Base-by-base conservation (phyloP, 192 early-diverging fungal genomes). In the Diversispora epigaea region DNA sequence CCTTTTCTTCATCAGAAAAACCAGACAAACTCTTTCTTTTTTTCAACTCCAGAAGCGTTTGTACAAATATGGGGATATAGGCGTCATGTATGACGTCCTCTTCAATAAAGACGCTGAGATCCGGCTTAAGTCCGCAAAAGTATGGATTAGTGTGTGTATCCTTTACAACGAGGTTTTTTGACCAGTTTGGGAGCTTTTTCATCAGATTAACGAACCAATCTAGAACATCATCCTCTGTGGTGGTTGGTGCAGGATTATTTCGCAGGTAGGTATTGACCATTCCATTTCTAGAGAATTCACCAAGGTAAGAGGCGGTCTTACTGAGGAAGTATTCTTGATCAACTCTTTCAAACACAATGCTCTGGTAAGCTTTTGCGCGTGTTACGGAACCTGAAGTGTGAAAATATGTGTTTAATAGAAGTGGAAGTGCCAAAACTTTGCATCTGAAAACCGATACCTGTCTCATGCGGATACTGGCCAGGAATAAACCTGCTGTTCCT, bases 191-290 rank as follows among this genome's bases (percentile, higher is more conserved):
- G 57, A 60, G 57, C 5, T 5, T 17, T 17, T 60, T 60, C 57
- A 60, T 60, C 57, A 64, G 62, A 12, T 64, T 64, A 64, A 12
- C 32, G n/a, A 64, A 64, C 62, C 62, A 64, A 64, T 10, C 62
- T 64, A 12, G 62, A 64, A 64, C 62, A 12, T 64, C 62, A 12
- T 64, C 32, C 17, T 64, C 32, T 64, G 62, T 12, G 4, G 32
- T 39, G 17, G 25, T 32, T 64, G n/a, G 62, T 6, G 25, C 62
- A 60, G 57, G 57, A 60, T 60, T 9, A 60, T 60, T 17, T 60
- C 25, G 5, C 17, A 60, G 5, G 57, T 60, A 60, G 57, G 17
- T 5, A 9, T 60, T 17, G 17, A 60, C 17, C 6, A 9, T 60
- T 60, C 57, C 57, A 22, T 9, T 17, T 60, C 44, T 47, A 15